Evolutionary conservation across 2,329 filamentous ascomycete species (phyloP), one percentile per base, ranked within the genome.

Genomic region (Hypoxylon sp.): DNA sequence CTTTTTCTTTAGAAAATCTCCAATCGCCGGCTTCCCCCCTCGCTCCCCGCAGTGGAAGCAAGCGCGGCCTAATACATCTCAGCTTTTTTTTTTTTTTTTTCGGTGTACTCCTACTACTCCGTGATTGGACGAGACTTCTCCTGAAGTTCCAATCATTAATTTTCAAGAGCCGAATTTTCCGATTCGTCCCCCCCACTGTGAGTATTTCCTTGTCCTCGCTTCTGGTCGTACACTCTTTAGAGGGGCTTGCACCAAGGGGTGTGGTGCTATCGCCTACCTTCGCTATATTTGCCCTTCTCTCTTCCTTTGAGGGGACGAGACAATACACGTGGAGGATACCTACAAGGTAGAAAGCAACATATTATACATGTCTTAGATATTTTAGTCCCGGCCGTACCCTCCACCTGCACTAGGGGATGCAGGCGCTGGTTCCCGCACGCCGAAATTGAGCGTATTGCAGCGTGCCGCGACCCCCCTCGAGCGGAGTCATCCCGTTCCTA

Each of bases 161-260:
- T 56, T 58, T 19, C 24, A 49, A 59, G 34, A 58, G 62, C 64
- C 67, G 67, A 65, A 69, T 50, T 64, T 65, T 63, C 67, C 67
- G 67, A 67, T 67, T 65, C 43, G 64, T 24, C 43, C 30, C 34
- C 56, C 50, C 48, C 51, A 37, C 37, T 28, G 26, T 19, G 13
- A 37, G 22, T 10, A 1, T 15, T 34, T 34, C 26, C 7, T 34
- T 34, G 28, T 50, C 48, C 22, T 55, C 41, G 57, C 54, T 57
- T 56, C 51, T 55, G 26, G 59, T 59, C 49, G 60, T 59, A 62
- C 51, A 28, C 13, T 19, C 22, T 50, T 28, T 44, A 26, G 20
- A 8, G 20, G 22, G 22, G 43, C 20, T n/a, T n/a, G 53, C 24
- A 26, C 24, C 24, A 26, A 37, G 57, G 67, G 62, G 59, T 50